Evolutionary conservation across 208 protist genomes (phyloP).

Genomic region (Entamoeba moshkovskii): DNA sequence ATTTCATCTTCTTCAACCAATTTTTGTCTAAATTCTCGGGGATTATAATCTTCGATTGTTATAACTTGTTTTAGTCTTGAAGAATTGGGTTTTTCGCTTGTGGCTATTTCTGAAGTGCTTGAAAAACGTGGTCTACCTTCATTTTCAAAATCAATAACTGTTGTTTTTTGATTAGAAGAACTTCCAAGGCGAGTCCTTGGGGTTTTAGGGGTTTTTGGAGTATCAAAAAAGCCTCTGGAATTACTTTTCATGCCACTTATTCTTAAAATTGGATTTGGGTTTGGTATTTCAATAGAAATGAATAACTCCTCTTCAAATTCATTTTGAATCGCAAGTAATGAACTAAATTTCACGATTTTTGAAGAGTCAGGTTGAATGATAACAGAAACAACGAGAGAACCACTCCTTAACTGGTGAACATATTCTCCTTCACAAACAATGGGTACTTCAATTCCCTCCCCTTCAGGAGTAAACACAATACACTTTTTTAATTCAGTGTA

Average conservation of each 20-base stretch:
- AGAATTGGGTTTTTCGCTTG: background rate
- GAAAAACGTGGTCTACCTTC: background rate
- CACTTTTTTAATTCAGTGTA: background rate
- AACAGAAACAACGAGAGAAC: background rate
- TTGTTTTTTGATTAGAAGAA: background rate
- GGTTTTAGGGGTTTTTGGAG: background rate
- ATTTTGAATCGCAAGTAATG: background rate
- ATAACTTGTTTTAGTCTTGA: background rate
- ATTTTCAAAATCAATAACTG: background rate
- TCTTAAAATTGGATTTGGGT: background rate
- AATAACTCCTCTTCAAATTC: background rate
- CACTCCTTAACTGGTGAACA: background rate
- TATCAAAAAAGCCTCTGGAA: background rate
- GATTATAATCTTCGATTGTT: background rate
- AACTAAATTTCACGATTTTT: background rate
- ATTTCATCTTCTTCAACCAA: background rate
- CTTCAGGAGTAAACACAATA: background rate
- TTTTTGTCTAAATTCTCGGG: background rate
- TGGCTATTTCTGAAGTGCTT: background rate
- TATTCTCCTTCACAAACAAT: background rate
- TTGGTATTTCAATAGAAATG: background rate
- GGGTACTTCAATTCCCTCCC: background rate
- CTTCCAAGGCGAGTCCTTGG: background rate
- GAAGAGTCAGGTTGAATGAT: background rate
- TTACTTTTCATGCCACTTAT: background rate